Base-by-base conservation (phyloP, 2,329 filamentous ascomycete genomes). In the Ceratocystis harringtonii region DNA sequence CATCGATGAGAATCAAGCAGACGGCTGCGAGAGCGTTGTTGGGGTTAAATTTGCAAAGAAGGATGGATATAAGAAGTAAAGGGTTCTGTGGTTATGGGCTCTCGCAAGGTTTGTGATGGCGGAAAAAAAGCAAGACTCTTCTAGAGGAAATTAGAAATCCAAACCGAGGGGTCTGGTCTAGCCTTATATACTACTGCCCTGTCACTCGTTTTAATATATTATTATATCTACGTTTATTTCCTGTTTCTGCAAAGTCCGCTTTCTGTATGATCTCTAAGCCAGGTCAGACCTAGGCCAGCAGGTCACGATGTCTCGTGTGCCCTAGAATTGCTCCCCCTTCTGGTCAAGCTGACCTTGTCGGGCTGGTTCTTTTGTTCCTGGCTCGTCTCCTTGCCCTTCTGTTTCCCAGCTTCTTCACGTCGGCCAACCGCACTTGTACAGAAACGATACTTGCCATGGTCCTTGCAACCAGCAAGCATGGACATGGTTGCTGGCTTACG, bases 261-360 rank as follows among this genome's bases (percentile, higher is more conserved):
- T 43, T n/a, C 32, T 43, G 28, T 4, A 22, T 48, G 36, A 45
- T 57, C 52, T 17, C 60, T n/a, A 62, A 62, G 28, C 60, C 60
- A 36, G 60, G 60, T n/a, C 60, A 43, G 25, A 28, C 60, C 60
- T 57, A 32, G 52, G n/a, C 52, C 52, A 17, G 52, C 36, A 45
- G 36, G 61, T 62, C 61, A 62, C 61, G 61, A 62, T 62, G 45
- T 62, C 43, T 30, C 25, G 25, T 48, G 43, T 36, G n/a, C 52
- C 32, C 28, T n/a, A 3, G 12, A 41, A 41, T 28, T 32, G 15
- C 28, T 22, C 19, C 58, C 32, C 19, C n/a, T 41, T n/a, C 36
- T 41, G n/a, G 22, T 5, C 30, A 4, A 41, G 36, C 19, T 44
- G 8, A 4, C 30, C 10, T 19, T 1, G 6, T 10, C n/a, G 22